A percentile compares a stretch with the other conserved stretches of the same genome.
Conservation (phyloP, 2,329 filamentous ascomycete genomes). For the Alternaria metachromatica region DNA sequence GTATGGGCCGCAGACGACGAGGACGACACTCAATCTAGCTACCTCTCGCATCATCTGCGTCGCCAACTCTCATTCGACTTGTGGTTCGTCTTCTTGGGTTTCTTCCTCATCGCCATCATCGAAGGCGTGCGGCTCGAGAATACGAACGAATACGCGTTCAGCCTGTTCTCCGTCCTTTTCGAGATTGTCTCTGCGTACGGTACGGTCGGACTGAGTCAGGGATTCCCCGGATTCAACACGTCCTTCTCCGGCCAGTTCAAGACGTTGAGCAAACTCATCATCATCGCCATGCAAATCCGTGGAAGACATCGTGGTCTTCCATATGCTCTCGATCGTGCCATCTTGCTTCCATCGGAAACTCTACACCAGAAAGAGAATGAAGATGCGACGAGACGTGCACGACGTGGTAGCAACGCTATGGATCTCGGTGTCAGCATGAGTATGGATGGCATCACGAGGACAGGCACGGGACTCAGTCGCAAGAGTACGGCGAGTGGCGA, state of each 20-base stretch:
- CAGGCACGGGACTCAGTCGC: conserved; percentile 27
- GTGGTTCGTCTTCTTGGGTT: conserved; percentile 94
- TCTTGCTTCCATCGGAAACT: conserved; percentile 71
- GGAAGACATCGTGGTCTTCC: conserved; percentile 70
- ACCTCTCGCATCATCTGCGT: conserved; percentile 89
- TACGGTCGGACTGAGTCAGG: conserved; percentile 89
- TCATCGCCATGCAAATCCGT: conserved; percentile 71
- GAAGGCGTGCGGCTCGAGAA: conserved; percentile 77
- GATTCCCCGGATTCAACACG: conserved; percentile 76
- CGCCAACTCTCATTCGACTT: conserved; percentile 95
- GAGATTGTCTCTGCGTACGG: conserved; percentile 62
- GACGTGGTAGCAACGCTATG: conserved; percentile 34
- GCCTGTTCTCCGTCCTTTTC: conserved; percentile 55
- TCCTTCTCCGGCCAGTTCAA: conserved; percentile 85
- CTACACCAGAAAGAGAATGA: conserved; percentile 66
- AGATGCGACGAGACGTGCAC: conserved; percentile 55
- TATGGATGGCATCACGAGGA: conserved; percentile 22
- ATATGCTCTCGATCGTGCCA: conserved; percentile 72
- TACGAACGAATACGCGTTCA: conserved; percentile 60
- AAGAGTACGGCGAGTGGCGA: conserved; percentile 24
- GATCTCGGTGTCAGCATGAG: conserved; percentile 12
- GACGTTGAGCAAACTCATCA: conserved; percentile 69
- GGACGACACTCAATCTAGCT: conserved; percentile 71
- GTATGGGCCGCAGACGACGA: conserved; percentile 66
- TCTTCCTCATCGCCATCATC: conserved; percentile 90